Conservation (phyloP, 2,329 filamentous ascomycete species). For the Zymoseptoria brevis region DNA sequence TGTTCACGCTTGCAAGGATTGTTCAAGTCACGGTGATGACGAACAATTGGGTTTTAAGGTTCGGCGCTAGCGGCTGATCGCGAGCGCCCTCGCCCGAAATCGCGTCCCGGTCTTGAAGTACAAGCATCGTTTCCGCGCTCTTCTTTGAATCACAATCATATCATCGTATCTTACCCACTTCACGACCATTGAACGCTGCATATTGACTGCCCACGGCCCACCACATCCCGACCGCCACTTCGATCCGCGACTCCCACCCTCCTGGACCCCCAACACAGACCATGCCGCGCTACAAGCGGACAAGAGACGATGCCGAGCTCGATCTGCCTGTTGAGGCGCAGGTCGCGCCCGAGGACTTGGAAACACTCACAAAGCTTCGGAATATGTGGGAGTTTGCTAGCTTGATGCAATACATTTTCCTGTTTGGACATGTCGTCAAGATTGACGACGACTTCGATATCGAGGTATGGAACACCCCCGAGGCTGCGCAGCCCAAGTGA, state of each 20-base stretch:
- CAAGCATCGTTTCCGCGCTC: background rate
- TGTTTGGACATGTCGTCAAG: conserved; percentile 84
- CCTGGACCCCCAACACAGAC: conserved; percentile 7
- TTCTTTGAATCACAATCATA: background rate
- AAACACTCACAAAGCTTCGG: conserved; percentile 60
- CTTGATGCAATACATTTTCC: conserved; percentile 83
- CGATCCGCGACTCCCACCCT: background rate
- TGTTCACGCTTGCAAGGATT: background rate
- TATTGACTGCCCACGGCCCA: background rate
- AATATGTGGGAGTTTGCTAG: conserved; percentile 96
- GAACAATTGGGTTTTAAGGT: background rate
- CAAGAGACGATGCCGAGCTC: conserved; percentile 45
- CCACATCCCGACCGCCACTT: background rate
- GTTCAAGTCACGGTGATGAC: background rate
- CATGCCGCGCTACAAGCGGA: conserved; percentile 51
- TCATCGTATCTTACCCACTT: background rate
- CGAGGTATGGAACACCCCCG: conserved; percentile 53
- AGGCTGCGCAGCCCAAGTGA: conserved; percentile 1
- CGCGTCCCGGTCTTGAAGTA: background rate
- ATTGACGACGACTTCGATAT: conserved; percentile 83
- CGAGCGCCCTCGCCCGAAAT: background rate
- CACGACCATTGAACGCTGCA: background rate
- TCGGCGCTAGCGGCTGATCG: background rate
- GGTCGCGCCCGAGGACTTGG: conserved; percentile 24
- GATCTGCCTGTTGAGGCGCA: conserved; percentile 23